Base-by-base conservation (phyloP, 257 asterid genomes). In the Solanum chilense region DNA sequence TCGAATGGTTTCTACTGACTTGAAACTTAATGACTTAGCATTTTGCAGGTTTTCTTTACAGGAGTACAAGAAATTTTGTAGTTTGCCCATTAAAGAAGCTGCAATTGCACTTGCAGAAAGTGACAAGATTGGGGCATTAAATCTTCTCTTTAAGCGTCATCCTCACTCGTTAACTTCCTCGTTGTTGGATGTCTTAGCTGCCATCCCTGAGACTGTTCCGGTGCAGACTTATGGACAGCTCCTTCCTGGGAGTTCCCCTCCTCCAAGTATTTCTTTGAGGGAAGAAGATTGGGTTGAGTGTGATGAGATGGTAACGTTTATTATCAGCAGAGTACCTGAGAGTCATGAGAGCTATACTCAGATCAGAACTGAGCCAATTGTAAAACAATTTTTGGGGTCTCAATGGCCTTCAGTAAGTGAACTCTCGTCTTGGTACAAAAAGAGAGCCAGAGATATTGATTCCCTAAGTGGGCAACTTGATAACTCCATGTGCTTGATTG, bases 281-380 rank as follows among this genome's bases (percentile, higher is more conserved):
- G 94, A 94, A 89, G 97, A 92, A 87, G 99, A 97, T 90, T 97
- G 99, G 99, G 98, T 95, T 81, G 99, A 97, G 90, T 93, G 97
- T 90, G 95, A 93, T 85, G 91, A 89, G 87, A 95, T 90, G 95
- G 92, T 89, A 89, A 90, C 87, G 76, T 90, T 93, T 89, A 31
- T 81, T 18, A 87, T 93, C 87, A 90, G 91, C 82, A 90, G 85
- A 25, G 86, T 87, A 85, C 90, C 91, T 56, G 91, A 88, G 87
- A 87, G 90, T 88, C 87, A 91, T 76, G 92, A 88, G 91, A 88
- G 87, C 90, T 83, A 86, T 49, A 80, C 87, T 90, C 98, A 90
- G 66, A 90, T 90, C 81, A 90, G 95, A 91, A 97, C 99, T 77
- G 99, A 97, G 89, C 96, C 94, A 85, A 90, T 96, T 82, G 78